Evolutionary conservation across 176 grass and related monocot genomes (phyloP), one percentile per base, ranked within the genome.

Genomic region (Alloteropsis semialata): DNA sequence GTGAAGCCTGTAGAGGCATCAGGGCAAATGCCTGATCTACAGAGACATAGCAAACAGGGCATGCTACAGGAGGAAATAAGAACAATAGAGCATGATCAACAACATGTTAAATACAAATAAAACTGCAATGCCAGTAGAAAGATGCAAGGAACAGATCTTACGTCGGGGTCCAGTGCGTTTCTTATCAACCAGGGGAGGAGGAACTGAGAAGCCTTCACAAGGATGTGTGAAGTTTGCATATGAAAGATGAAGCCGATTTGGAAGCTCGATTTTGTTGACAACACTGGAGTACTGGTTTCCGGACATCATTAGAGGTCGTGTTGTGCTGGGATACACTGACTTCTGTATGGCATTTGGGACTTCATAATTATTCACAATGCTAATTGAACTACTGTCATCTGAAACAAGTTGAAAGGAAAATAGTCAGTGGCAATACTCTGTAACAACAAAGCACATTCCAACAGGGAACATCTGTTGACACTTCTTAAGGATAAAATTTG

Each of bases 161-260:
- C 96, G 83, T 7, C 96, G 93, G 65, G 96, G 96, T 45, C 96
- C 96, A 58, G 87, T 99, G 62, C 91, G 96, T 75, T 93, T 99
- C 89, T 76, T 89, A 85, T 93, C 88, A 81, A 87, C 75, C 80
- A 92, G 83, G 63, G 91, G 89, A 83, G 96, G 89, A 72, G 84
- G 54, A 72, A 87, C 62, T 61, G 93, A 89, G 50, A 99, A 96
- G 84, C 86, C 90, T 83, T 87, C 89, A 71, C 96, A 99, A 83
- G 93, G 96, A 93, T 73, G 61, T 42, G 84, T 86, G 5, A 90
- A 86, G 50, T 86, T 90, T 53, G 50, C 74, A 74, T 57, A 82
- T 67, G 88, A 82, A 58, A 82, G 84, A 68, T 43, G 84, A 86
- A 90, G 58, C 39, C 74, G 74, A 58, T 86, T 74, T 38, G 84